Conservation (phyloP, 306 rosid genomes). For the Comarum palustre region DNA sequence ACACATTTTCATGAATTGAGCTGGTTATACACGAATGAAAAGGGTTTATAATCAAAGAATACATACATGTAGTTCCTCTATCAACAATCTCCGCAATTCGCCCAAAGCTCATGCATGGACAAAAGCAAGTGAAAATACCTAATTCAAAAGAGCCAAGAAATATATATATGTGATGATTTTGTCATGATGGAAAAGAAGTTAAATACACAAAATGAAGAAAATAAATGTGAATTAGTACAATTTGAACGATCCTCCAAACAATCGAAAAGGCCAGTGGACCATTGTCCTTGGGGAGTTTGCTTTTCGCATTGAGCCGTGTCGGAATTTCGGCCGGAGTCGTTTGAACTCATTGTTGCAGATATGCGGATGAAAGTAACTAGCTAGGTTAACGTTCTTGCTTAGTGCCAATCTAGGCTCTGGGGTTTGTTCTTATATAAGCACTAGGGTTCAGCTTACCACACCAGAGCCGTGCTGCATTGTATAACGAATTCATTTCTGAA, state of each 20-base stretch:
- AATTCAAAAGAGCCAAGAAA: not conserved
- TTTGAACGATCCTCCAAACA: conserved; percentile 26
- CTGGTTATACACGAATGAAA: not conserved
- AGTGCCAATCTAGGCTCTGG: not conserved
- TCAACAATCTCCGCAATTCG: conserved; percentile 31
- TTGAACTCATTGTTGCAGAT: not conserved
- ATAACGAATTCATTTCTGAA: not conserved
- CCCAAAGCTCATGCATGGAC: conserved; percentile 29
- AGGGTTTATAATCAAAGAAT: not conserved
- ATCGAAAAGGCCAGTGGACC: conserved; percentile 36
- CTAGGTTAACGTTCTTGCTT: not conserved
- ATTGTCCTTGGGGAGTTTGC: conserved; percentile 21
- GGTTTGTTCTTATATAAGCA: not conserved
- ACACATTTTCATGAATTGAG: not conserved
- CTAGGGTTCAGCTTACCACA: not conserved
- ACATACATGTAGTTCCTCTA: conserved; percentile 31
- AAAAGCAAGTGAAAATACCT: conserved; percentile 25
- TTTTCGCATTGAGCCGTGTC: not conserved
- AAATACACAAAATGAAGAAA: not conserved
- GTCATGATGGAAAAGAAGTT: not conserved
- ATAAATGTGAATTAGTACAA: conserved; percentile 5
- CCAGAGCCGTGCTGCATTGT: not conserved
- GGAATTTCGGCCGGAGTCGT: not conserved
- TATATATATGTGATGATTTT: not conserved
- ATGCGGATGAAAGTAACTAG: not conserved